Percentiles rank a stretch among this genome's conserved stretches.
Evolutionary conservation across 805 yeast genomes (phyloP).

Genomic region (Yamadazyma scolyti): DNA sequence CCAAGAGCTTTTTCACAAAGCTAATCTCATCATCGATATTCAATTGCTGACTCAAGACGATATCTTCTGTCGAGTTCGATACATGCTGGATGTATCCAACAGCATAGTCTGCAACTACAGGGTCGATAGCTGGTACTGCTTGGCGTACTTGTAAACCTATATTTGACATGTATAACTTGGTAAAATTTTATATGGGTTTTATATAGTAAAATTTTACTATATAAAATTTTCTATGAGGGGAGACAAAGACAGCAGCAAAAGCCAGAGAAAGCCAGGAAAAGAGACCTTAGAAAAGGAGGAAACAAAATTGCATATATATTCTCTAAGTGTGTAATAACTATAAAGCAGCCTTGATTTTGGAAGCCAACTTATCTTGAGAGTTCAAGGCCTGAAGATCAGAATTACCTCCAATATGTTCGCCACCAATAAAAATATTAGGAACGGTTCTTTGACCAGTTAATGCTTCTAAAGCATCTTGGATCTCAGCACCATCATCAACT

Average conservation of each 20-base stretch:
- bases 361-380: constrained; percentile 56
- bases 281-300: too few relatives aligned
- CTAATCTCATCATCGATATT: constrained; percentile 64
- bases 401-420: constrained; percentile 95
- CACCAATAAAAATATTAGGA: constrained; percentile 86
- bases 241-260: too few relatives aligned
- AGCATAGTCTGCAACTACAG: constrained; percentile 84
- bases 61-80: constrained; percentile 72
- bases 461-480: constrained; percentile 74
- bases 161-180: constrained; percentile 31
- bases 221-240: too few relatives aligned
- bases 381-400: constrained; percentile 77
- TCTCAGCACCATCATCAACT: constrained; percentile 68
- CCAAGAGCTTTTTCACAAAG: constrained; percentile 62
- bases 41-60: constrained; percentile 71
- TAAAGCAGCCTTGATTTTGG: constrained; percentile 35
- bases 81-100: constrained; percentile 86
- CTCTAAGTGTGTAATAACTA: constrained; percentile 10
- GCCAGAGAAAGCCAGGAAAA: too few relatives aligned
- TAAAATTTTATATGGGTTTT: too few relatives aligned
- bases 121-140: constrained; percentile 83
- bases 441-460: constrained; percentile 90
- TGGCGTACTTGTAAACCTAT: constrained; percentile 64
- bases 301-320: neutral
- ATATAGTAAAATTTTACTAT: too few relatives aligned